Base-by-base conservation (phyloP, 148 eudicot species). In the Arbutus unedo region DNA sequence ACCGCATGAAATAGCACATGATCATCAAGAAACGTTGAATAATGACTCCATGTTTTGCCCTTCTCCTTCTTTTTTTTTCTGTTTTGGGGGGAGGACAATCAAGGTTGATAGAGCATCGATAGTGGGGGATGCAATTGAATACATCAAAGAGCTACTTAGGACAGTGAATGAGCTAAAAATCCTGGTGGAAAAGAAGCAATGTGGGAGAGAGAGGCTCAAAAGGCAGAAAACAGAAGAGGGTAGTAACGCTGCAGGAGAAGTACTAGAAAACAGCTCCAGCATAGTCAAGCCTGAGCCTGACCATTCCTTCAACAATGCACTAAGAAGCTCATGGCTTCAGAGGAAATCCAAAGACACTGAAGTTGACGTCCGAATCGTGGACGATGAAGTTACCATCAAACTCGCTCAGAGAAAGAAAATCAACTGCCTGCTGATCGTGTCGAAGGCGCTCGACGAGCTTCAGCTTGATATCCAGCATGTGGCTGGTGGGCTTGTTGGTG, bases 401-500 rank as follows among this genome's bases (percentile, higher is more conserved):
- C 91, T 96, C 6, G 99, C 93, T 10, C 98, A 96, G 74, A 86
- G 93, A 45, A 94, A 94, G 94, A 93, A 91, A 84, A 86, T 89
- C 64, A 93, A 93, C 16, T 90, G 96, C 82, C 77, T 94, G 80
- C 60, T 94, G 76, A 85, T 88, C 71, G 98, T 94, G 31, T 96
- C 98, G 2, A 91, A 89, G 79, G 91, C 86, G 10, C 97, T 96
- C 50, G 97, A 96, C 81, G 99, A 96, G 67, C 91, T 94, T 49
- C 93, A 93, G 88, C 88, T 96, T 73, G 97, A 96, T 81, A 88
- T 94, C 10, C 91, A 93, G 19, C 98, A 96, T 89, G 99, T 96
- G 78, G 97, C 98, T 62, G 99, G 98, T 44, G 99, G 99, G 18
- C 97, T 93, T 75, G 94, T 93, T 53, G 99, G 98, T 3, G 99